phyloP scores from a whole-genome alignment of 345 rosid genomes.

The Brassica rapa region DNA sequence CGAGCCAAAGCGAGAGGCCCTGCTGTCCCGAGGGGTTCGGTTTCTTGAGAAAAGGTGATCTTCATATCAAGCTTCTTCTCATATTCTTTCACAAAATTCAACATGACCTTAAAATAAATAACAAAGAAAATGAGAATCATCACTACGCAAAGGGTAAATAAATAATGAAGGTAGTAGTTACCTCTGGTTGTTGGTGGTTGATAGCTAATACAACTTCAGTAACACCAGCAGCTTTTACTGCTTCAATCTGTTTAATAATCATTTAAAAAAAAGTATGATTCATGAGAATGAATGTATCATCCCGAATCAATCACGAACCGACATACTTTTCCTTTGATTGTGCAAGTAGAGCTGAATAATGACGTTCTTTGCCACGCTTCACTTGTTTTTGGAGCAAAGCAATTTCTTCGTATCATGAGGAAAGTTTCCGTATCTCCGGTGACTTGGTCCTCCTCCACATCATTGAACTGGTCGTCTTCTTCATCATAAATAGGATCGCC shows the following conservation, averaged over 20 bases:
- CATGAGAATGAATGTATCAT: too few relatives aligned
- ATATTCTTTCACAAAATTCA: constrained; percentile 79
- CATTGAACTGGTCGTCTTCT: too few relatives aligned
- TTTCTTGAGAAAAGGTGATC: constrained; percentile 91
- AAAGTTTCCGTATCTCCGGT: too few relatives aligned
- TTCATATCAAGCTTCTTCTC: constrained; percentile 81
- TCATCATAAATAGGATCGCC: too few relatives aligned
- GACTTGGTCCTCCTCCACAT: too few relatives aligned
- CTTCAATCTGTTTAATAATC: constrained; percentile 44
- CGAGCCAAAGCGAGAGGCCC: constrained; percentile 94
- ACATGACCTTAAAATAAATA: constrained; percentile 43
- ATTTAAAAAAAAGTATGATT: neutral
- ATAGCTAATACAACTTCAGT: constrained; percentile 92
- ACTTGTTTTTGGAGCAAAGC: too few relatives aligned
- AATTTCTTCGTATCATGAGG: too few relatives aligned
- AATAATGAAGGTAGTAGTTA: constrained; percentile 16
- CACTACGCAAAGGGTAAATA: neutral
- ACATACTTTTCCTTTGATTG: too few relatives aligned
- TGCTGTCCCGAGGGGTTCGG: constrained; percentile 92
- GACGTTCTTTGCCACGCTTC: too few relatives aligned
- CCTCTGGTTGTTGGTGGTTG: constrained; percentile 86
- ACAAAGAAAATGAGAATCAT: neutral
- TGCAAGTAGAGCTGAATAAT: too few relatives aligned
- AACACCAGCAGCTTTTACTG: constrained; percentile 84
- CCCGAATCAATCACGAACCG: too few relatives aligned